Evolutionary conservation across 371 early-diverging fungal genomes (phyloP), one percentile per base, ranked within the genome.

Genomic region (Mucor circinelloides): DNA sequence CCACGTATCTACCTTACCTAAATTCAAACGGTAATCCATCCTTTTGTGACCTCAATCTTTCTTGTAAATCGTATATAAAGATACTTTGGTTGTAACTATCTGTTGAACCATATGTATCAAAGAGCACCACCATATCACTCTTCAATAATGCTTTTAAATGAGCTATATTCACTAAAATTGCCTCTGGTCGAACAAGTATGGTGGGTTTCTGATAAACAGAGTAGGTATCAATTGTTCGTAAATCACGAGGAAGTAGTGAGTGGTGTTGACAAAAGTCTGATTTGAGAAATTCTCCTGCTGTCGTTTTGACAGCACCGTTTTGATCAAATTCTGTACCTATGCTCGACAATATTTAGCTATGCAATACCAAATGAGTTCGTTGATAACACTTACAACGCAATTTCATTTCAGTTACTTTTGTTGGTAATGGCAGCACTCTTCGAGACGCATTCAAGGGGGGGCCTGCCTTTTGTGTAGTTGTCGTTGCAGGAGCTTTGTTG

Each of bases 141-240:
- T 92, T 92, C 54, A 96, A 86, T 34, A 96, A 69, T 10, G 95
- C 96, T 56, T 90, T 85, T 40, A 93, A 85, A 67, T 93, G 90
- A 15, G 89, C 84, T 44, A 96, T 76, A 68, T 94, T 95, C 38
- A 95, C 87, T 8, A 96, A 73, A 56, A 96, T 92, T 1, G 94
- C 94, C 57, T 92, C 86, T 0, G 90, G 82, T 17, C 96, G 90
- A 17, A 96, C 96, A n/a, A 96, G 82, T 25, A 96, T 89, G 17
- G 89, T 88, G 0, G 95, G 94, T 72, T 92, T 86, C 70, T 94
- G 93, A 68, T 94, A 91, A 55, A 89, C 78, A 59, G 89, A 89
- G 38, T 85, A 85, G 67, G 89, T 88, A 64, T 94, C 94, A 48
- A 94, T 91, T 67, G 91, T 91, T 68, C 93, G 86, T 66, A 93